A percentile compares a stretch with the other conserved stretches of the same genome.
These are phyloP conservation scores for Dendrocalamus latiflorus DNA, from an alignment of 202 grass and related monocot species.

Conservation along the genomic window DNA sequence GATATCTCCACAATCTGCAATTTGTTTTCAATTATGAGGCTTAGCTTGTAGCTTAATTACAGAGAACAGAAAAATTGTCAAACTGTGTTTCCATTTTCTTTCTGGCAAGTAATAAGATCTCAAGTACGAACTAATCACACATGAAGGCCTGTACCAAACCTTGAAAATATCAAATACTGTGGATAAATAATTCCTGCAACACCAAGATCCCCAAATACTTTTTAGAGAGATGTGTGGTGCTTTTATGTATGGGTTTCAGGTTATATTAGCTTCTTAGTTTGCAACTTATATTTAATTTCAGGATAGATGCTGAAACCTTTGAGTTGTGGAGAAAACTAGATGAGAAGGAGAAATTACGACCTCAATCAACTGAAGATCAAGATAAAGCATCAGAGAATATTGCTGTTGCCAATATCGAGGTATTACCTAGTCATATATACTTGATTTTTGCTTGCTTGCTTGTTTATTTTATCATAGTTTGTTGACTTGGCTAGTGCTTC, in stretches of 20 bases:
- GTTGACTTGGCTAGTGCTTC: not conserved
- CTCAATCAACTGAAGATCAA: slow-evolving; percentile 38
- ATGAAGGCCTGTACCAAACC: slow-evolving; percentile 2
- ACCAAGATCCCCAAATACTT: not conserved
- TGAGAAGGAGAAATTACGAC: slow-evolving; percentile 38
- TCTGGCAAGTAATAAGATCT: not conserved
- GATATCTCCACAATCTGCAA: not conserved
- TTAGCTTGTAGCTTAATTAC: slow-evolving; percentile 7
- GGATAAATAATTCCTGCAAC: not conserved
- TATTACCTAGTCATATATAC: slow-evolving; percentile 18
- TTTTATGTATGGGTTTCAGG: slow-evolving; percentile 3
- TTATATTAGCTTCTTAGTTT: slow-evolving; percentile 13
- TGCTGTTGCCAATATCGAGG: slow-evolving; percentile 56
- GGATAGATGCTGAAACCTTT: slow-evolving; percentile 85
- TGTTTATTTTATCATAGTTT: not conserved
- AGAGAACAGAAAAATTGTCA: not conserved
- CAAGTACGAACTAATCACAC: not conserved
- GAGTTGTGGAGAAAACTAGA: slow-evolving; percentile 62
- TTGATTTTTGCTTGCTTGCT: not conserved
- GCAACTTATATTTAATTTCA: slow-evolving; percentile 46
- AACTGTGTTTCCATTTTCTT: not conserved
- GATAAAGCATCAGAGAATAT: slow-evolving; percentile 58
- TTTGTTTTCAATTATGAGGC: not conserved
- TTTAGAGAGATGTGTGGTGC: not conserved
- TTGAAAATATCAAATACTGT: slow-evolving; percentile 3